Evolutionary conservation across 129 eudicot species (phyloP), one percentile per base, ranked within the genome.

Genomic region (Pseudognaphalium luteoalbum): DNA sequence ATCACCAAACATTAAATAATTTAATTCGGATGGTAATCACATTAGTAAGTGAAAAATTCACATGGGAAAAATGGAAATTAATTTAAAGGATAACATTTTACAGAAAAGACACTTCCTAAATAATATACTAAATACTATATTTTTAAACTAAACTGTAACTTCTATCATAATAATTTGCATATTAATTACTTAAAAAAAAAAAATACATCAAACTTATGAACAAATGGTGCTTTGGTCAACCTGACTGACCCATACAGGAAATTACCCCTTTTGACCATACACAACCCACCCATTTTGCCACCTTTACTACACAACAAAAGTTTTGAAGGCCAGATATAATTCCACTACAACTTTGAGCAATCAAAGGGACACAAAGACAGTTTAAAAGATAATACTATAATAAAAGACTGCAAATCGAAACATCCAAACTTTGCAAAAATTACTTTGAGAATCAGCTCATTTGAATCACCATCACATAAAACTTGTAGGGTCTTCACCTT

Each of bases 401-500:
- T 42, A 47, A 63, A 60, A 62, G 21, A 62, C 11, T 28, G 30
- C 20, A 39, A 74, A 28, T 37, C 19, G 33, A n/a, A 22, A 32
- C 37, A 47, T 75, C 79, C 22, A 6, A 9, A 33, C n/a, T 29
- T 50, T 11, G n/a, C 68, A 20, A 6, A 59, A 41, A 21, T 21
- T 21, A 61, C 30, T 10, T 29, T 57, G 21, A 74, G 37, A 9
- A 29, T 66, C 52, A 19, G 50, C 63, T 39, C 65, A 75, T 66
- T 66, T 76, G 35, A n/a, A 56, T 68, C 61, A 39, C 29, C 51
- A 32, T 68, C 69, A 37, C 28, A 39, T 21, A 25, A 22, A 16
- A 20, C 12, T 66, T 32, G 16, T 54, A 56, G 67, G 52, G 5
- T 70, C 19, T 70, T 70, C 62, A 70, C 52, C 17, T n/a, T 77